These are phyloP conservation scores for Cerioporus squamosus DNA, from an alignment of 1,284 basidiomycete species.

Conservation along the genomic window DNA sequence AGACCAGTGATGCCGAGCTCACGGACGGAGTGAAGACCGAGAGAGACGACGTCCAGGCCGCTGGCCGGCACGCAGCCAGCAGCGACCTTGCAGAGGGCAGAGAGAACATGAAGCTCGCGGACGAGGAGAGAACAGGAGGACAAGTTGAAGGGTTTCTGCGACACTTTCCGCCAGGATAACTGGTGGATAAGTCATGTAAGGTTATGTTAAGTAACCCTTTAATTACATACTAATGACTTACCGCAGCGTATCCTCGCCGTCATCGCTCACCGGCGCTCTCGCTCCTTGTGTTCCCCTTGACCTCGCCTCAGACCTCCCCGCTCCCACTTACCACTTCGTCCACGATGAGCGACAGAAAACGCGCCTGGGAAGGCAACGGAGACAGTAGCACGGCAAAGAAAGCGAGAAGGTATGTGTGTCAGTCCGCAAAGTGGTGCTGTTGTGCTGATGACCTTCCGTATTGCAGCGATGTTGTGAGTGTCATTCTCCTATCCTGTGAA, in stretches of 20 bases:
- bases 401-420: constrained; percentile 64
- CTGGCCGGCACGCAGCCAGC: constrained; percentile 33
- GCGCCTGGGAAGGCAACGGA: constrained; percentile 45
- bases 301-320: neutral
- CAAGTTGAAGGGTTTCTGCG: neutral
- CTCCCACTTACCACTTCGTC: too few species aligned
- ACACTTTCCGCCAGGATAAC: neutral
- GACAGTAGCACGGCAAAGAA: constrained; percentile 62
- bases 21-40: constrained; percentile 10
- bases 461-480: constrained; percentile 72
- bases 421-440: neutral
- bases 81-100: constrained; percentile 36
- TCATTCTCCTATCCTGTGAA: constrained; percentile 46
- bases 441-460: constrained; percentile 14
- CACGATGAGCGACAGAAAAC: constrained; percentile 42
- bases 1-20: constrained; percentile 18
- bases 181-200: too few species aligned
- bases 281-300: neutral
- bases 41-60: constrained; percentile 22
- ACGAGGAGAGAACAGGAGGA: neutral
- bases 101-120: constrained; percentile 31
- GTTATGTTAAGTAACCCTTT: too few species aligned
- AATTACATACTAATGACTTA: too few species aligned
- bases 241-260: too few species aligned
- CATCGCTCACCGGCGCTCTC: neutral